A percentile compares a stretch with the other conserved stretches of the same genome.
phyloP scores from a whole-genome alignment of 768 basidiomycete genomes.

The Pisolithus albus region DNA sequence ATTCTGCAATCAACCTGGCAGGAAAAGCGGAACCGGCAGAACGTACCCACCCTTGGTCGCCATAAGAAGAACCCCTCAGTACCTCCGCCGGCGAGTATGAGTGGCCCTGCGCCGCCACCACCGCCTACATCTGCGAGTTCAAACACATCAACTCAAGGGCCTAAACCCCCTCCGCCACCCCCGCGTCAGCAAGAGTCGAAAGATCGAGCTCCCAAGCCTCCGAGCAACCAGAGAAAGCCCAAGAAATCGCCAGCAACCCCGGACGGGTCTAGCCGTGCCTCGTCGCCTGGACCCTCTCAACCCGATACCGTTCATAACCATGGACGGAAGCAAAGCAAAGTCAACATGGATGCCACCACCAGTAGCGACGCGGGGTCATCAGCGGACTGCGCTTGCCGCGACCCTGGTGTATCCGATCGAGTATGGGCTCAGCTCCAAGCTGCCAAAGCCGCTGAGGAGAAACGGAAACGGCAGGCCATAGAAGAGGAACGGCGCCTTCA shows the following conservation, averaged over 20 bases:
- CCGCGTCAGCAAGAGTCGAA: slow-evolving; percentile 9
- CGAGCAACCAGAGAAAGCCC: not conserved
- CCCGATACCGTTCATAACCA: not conserved
- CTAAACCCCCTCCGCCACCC: slow-evolving; percentile 18
- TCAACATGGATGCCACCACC: not conserved
- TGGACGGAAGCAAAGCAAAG: not conserved
- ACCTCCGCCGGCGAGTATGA: slow-evolving; percentile 13
- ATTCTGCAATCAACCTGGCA: slow-evolving; percentile 20
- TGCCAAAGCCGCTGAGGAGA: slow-evolving; percentile 23
- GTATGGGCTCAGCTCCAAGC: slow-evolving; percentile 47
- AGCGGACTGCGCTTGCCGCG: slow-evolving; percentile 24
- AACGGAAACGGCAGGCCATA: slow-evolving; percentile 11
- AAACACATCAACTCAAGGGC: slow-evolving; percentile 12
- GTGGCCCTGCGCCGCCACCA: slow-evolving; percentile 18
- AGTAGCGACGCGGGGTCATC: not conserved
- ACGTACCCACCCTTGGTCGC: slow-evolving; percentile 13
- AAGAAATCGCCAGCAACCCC: not conserved
- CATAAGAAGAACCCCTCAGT: slow-evolving; percentile 2
- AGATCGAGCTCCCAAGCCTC: not conserved
- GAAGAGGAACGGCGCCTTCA: slow-evolving; percentile 13
- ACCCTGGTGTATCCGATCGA: slow-evolving; percentile 45
- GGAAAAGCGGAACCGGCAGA: slow-evolving; percentile 19
- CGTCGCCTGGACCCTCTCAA: not conserved
- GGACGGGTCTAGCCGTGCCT: not conserved
- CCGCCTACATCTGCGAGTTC: slow-evolving; percentile 12